Conservation (phyloP, 345 rosid genomes). For the Aethionema arabicum region DNA sequence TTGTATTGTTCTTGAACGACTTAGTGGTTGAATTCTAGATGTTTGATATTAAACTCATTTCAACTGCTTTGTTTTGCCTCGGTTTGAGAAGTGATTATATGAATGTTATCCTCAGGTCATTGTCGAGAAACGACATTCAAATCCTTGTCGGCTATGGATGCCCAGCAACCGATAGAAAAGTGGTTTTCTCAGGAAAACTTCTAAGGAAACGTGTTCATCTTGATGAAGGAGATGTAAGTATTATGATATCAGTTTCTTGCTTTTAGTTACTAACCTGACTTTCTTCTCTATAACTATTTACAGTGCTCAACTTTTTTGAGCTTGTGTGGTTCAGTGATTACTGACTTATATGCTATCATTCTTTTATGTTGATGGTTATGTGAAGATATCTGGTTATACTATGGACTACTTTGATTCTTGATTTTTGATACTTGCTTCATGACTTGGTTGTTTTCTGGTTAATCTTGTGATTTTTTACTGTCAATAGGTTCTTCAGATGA, state of each 20-base stretch:
- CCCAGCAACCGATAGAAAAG: constrained; percentile 80
- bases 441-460: constrained; percentile 1
- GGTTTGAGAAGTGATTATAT: constrained; percentile 31
- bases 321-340: constrained; percentile 1
- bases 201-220: constrained; percentile 89
- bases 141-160: constrained; percentile 90
- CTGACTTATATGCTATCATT: neutral
- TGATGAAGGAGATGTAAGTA: constrained; percentile 98
- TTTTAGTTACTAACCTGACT: neutral
- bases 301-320: too few relatives aligned
- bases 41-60: neutral
- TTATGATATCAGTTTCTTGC: constrained; percentile 6
- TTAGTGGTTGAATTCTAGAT: neutral
- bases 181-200: constrained; percentile 80
- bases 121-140: constrained; percentile 84
- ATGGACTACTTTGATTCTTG: neutral
- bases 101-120: constrained; percentile 51
- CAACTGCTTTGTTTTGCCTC: neutral
- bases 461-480: constrained; percentile 21
- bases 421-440: constrained; percentile 10
- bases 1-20: neutral
- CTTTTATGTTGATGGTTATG: neutral
- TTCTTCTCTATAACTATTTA: neutral
- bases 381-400: constrained; percentile 1
- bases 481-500: constrained; percentile 27